phyloP scores from a whole-genome alignment of 2,329 filamentous ascomycete species.

The Cladobotryum protrusum region DNA sequence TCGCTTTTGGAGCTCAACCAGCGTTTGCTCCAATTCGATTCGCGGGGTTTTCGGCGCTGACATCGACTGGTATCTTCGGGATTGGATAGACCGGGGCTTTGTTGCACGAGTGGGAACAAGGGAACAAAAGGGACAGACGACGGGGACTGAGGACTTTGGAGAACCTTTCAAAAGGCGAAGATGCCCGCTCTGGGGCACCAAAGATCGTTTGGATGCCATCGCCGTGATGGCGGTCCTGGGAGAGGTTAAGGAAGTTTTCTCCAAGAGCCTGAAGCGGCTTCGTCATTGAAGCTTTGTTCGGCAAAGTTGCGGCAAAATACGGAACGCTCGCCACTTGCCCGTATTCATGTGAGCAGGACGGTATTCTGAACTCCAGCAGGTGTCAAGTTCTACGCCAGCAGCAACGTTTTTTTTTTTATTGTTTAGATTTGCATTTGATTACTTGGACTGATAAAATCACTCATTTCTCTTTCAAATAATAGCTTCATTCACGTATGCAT shows the following conservation, averaged over 20 bases:
- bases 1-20: conserved; percentile 55
- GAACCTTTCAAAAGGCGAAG: conserved; percentile 20
- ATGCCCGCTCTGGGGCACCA: conserved; percentile 23
- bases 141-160: conserved; percentile 11
- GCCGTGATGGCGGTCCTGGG: conserved; percentile 6
- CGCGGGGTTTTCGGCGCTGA: conserved; percentile 26
- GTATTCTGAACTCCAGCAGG: conserved; percentile 8
- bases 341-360: background rate
- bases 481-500: too few species aligned
- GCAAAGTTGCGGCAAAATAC: conserved; percentile 14
- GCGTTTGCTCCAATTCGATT: conserved; percentile 50
- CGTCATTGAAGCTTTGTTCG: conserved; percentile 8
- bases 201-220: conserved; percentile 27
- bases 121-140: conserved; percentile 29
- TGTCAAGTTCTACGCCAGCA: too few species aligned
- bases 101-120: conserved; percentile 18
- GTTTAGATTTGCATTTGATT: too few species aligned
- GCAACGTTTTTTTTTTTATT: background rate
- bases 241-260: background rate
- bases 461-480: too few species aligned
- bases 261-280: conserved; percentile 3
- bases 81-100: conserved; percentile 12
- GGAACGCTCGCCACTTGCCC: conserved; percentile 1
- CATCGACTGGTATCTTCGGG: conserved; percentile 26
- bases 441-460: too few species aligned